phyloP scores from a whole-genome alignment of 2,329 filamentous ascomycete genomes.

The Exophiala mesophila region DNA sequence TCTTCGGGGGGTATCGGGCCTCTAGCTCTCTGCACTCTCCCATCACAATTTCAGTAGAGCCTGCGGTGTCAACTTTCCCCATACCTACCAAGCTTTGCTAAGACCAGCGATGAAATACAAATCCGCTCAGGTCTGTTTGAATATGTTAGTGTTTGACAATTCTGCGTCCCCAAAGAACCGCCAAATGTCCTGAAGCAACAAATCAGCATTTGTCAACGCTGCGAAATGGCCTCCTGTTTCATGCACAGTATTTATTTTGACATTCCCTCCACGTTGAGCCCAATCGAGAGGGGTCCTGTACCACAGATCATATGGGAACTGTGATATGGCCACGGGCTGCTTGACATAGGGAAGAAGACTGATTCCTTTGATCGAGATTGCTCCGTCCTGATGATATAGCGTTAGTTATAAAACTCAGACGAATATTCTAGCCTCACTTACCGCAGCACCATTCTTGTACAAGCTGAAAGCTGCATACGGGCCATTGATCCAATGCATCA shows the following conservation, averaged over 20 bases:
- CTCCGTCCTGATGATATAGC: conserved; percentile 14
- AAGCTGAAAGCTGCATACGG: conserved; percentile 19
- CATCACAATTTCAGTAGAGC: no score
- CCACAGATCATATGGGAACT: conserved; percentile 17
- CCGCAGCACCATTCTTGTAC: conserved; percentile 22
- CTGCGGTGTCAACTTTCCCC: no score
- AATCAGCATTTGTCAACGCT: conserved; percentile 45
- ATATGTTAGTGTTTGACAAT: conserved; percentile 5
- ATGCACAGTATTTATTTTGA: conserved; percentile 12
- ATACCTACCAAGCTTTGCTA: no score
- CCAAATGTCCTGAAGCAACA: conserved; percentile 42
- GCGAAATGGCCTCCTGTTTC: conserved; percentile 49
- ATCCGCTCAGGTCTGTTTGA: no score
- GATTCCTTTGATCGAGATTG: conserved; percentile 6
- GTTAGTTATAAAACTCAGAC: neutral
- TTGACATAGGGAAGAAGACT: conserved; percentile 10
- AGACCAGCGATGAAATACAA: no score
- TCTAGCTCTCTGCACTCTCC: no score
- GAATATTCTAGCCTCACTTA: no score
- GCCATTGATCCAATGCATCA: conserved; percentile 29
- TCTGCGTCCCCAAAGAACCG: conserved; percentile 38
- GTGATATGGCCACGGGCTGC: conserved; percentile 16
- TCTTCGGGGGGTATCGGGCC: no score
- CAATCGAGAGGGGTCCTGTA: conserved; percentile 15
- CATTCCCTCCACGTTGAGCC: conserved; percentile 14